Evolutionary conservation across 371 early-diverging fungal genomes (phyloP).

Genomic region (Apophysomyces elegans): DNA sequence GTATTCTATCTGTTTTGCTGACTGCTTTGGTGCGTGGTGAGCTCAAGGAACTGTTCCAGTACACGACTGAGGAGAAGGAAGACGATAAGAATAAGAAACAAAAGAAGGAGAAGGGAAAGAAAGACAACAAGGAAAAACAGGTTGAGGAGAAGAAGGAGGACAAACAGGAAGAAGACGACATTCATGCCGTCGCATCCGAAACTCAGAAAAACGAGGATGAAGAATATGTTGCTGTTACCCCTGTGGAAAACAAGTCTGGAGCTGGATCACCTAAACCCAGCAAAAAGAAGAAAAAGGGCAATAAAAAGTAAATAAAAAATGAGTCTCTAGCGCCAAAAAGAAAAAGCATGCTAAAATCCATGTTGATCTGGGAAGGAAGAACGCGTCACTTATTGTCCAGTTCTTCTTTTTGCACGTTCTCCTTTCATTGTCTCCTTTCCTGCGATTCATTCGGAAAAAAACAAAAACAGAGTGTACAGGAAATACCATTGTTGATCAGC

Average conservation of each 20-base stretch:
- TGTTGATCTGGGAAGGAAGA: not conserved
- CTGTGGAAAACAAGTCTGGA: constrained; percentile 13
- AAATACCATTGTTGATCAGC: constrained; percentile 2
- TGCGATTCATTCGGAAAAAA: too few species aligned
- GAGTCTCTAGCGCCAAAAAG: constrained; percentile 13
- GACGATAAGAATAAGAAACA: constrained; percentile 49
- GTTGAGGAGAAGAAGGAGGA: not conserved
- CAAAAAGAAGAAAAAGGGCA: constrained; percentile 17
- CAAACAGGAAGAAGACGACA: not conserved
- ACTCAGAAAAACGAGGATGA: constrained; percentile 8
- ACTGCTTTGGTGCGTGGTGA: constrained; percentile 86
- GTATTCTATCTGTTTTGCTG: constrained; percentile 85
- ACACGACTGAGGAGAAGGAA: constrained; percentile 69
- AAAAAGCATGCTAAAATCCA: constrained; percentile 13
- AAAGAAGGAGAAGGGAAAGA: constrained; percentile 24
- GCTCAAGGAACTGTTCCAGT: constrained; percentile 79
- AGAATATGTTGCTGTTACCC: constrained; percentile 21
- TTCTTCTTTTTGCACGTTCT: too few species aligned
- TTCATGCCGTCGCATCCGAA: not conserved
- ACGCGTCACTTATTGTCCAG: too few species aligned
- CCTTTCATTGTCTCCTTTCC: too few species aligned
- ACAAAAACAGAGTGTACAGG: not conserved
- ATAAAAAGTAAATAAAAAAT: constrained; percentile 10
- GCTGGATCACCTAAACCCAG: constrained; percentile 12
- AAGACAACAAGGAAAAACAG: constrained; percentile 16